Evolutionary conservation across 768 basidiomycete species (phyloP), one percentile per base, ranked within the genome.

Genomic region (Leccinum rimulosum): DNA sequence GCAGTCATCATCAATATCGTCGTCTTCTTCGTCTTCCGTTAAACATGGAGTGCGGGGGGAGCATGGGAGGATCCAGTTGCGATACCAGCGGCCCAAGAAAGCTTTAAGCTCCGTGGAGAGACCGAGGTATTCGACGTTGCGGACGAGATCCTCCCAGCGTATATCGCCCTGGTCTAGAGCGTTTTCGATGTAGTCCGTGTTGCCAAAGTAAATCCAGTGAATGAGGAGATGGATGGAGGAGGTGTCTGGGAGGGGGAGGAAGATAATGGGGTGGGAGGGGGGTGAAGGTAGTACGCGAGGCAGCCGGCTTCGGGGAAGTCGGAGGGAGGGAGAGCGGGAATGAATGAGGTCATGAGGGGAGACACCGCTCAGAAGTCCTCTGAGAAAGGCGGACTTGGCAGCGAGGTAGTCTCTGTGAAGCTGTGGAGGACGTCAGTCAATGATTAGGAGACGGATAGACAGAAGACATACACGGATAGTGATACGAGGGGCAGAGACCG

Each of bases 111-210:
- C 86, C 17, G 84, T 75, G 54, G 84, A 79, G 61, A 95, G 80
- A 19, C 85, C 88, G 52, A 96, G 86, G 68, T 92, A 95, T 69
- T 95, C 93, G 69, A 89, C 92, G 71, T 95, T 96, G 60, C 88
- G 85, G 19, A 91, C 91, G 60, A 95, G 78, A 30, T 91, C 91
- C 65, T 94, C 89, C 93, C 93, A 95, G 50, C 84, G 83, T 49
- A 93, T 80, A 54, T 78, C 71, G 19, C 87, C 85, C 19, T 78
- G 74, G 60, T 83, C 81, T 12, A 96, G 82, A 45, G 82, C 86
- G 25, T 84, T 79, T 66, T 88, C 84, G 66, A 96, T 87, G 55
- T 78, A 79, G 47, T 76, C 73, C 12, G 83, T 83, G 61, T 82
- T 78, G 31, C 91, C 92, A 73, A 90, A 93, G 75, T 91, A 91